A percentile compares a stretch with the other conserved stretches of the same genome.
These are phyloP conservation scores for Posidonia australis DNA, from an alignment of 106 monocot genomes.

Conservation along the genomic window DNA sequence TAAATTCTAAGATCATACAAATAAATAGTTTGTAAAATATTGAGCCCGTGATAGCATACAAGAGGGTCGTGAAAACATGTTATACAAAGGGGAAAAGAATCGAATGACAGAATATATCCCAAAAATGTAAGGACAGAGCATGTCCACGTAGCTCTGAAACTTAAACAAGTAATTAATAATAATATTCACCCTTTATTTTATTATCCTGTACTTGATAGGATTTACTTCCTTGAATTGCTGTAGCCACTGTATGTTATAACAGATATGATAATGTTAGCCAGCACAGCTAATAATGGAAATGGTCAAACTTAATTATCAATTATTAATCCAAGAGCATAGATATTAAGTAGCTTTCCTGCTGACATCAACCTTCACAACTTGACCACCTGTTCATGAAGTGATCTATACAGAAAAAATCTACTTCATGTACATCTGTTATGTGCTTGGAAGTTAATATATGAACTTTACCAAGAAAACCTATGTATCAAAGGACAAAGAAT, in stretches of 20 bases:
- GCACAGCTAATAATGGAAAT: neutral
- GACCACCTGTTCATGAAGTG: neutral
- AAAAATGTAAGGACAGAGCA: no score
- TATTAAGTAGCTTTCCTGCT: neutral
- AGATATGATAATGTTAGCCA: neutral
- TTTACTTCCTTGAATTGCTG: neutral
- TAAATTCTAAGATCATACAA: neutral
- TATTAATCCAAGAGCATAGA: neutral
- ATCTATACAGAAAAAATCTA: neutral
- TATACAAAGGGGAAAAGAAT: constrained; percentile 4
- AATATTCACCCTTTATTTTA: neutral
- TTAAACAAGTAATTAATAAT: constrained; percentile 2
- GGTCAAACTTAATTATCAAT: neutral
- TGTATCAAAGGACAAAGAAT: no score
- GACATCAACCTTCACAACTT: neutral
- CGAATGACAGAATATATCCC: neutral
- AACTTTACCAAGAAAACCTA: no score
- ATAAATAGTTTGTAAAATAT: neutral
- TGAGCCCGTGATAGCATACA: neutral
- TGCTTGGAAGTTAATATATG: no score
- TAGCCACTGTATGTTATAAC: neutral
- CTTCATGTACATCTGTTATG: neutral
- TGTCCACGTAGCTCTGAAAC: neutral
- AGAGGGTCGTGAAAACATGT: neutral
- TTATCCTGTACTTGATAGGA: neutral